Conservation (phyloP, 768 basidiomycete genomes). For the Roridomyces roridus region DNA sequence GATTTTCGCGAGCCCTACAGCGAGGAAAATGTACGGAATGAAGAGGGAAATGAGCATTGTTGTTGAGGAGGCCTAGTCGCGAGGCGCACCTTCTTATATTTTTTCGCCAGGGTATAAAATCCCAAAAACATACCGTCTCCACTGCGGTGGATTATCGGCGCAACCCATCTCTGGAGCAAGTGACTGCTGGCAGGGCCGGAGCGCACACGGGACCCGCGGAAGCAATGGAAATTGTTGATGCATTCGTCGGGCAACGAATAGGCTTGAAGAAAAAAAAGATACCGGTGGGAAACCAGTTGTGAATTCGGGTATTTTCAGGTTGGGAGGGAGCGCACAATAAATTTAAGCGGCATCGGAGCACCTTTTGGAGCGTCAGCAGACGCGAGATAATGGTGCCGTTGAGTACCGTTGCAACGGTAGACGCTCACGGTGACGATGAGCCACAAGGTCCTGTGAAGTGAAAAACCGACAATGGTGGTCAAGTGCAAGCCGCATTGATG, state of each 20-base stretch:
- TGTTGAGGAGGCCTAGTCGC: background rate
- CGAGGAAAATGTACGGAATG: conserved; percentile 13
- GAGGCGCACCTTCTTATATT: conserved; percentile 1
- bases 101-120: conserved; percentile 1
- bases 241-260: background rate
- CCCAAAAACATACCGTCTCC: background rate
- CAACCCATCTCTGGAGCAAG: background rate
- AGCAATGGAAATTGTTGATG: background rate
- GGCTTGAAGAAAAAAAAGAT: background rate
- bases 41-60: conserved; percentile 13
- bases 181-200: background rate
- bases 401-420: too few species aligned
- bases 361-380: too few species aligned
- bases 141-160: conserved; percentile 9
- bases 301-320: too few species aligned
- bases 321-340: too few species aligned
- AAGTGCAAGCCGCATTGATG: too few species aligned
- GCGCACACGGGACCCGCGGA: conserved; percentile 17
- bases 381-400: too few species aligned
- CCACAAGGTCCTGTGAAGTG: too few species aligned
- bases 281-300: too few species aligned
- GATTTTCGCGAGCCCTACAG: conserved; percentile 36
- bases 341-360: too few species aligned
- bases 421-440: too few species aligned
- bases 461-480: too few species aligned